Conservation (phyloP, 805 yeast species). For the Yarrowia alimentaria region DNA sequence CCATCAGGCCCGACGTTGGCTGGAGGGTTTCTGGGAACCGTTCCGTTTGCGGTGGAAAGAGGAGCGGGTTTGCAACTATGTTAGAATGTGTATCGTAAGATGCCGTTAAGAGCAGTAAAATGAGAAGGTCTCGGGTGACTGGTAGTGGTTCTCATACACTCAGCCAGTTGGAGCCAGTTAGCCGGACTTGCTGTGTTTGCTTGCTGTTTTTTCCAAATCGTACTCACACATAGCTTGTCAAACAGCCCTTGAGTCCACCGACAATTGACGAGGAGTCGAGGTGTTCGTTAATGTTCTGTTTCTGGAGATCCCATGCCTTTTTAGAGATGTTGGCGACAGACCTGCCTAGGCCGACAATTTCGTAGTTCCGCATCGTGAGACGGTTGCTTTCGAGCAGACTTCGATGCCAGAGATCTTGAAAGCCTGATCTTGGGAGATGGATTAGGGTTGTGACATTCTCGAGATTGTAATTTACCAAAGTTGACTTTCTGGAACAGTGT, state of each 20-base stretch:
- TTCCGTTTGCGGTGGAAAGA: slow-evolving; percentile 12
- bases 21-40: slow-evolving; percentile 16
- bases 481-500: no score
- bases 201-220: no score
- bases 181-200: no score
- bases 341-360: slow-evolving; percentile 23
- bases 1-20: slow-evolving; percentile 7
- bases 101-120: no score
- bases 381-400: slow-evolving; percentile 5
- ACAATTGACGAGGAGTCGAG: slow-evolving; percentile 23
- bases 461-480: no score
- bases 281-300: slow-evolving; percentile 16
- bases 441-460: slow-evolving; percentile 7
- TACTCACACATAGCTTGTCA: slow-evolving; percentile 12
- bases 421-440: slow-evolving; percentile 21
- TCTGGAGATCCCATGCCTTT: slow-evolving; percentile 25
- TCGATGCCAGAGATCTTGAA: not conserved
- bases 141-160: no score
- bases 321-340: slow-evolving; percentile 24
- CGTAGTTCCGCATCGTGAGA: slow-evolving; percentile 21
- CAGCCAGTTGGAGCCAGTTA: no score
- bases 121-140: no score
- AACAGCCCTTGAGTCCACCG: slow-evolving; percentile 19
- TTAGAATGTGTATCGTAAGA: no score
- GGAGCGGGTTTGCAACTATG: slow-evolving; percentile 11